phyloP scores from a whole-genome alignment of 805 yeast species.

The Cyberlindnera sargentensis region DNA sequence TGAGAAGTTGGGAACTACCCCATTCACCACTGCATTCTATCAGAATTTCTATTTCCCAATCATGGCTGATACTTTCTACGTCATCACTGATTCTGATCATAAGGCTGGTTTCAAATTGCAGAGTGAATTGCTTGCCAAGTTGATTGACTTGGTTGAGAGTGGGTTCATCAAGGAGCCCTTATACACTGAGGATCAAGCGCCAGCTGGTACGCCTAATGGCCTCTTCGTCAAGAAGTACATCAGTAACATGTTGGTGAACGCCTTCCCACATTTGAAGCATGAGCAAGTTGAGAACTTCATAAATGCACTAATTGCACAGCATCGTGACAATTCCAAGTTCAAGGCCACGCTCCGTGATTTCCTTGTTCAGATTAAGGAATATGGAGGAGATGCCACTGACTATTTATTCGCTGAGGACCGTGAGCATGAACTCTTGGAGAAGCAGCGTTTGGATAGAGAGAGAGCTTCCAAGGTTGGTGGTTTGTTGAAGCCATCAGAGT shows the following conservation, averaged over 20 bases:
- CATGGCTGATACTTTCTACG: conserved; percentile 86
- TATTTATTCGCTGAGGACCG: conserved; percentile 92
- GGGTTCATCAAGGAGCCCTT: conserved; percentile 70
- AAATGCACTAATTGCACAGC: conserved; percentile 64
- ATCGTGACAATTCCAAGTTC: conserved; percentile 69
- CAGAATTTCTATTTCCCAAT: conserved; percentile 84
- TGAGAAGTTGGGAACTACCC: conserved; percentile 59
- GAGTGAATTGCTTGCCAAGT: conserved; percentile 72
- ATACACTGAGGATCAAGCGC: conserved; percentile 73
- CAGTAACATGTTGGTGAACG: conserved; percentile 72
- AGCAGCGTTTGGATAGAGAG: conserved; percentile 63
- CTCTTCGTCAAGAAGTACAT: conserved; percentile 74
- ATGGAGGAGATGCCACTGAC: conserved; percentile 93
- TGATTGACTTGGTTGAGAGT: conserved; percentile 77
- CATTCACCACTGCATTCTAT: conserved; percentile 80
- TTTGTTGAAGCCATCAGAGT: conserved; percentile 85
- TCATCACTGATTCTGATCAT: conserved; percentile 94
- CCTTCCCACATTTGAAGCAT: conserved; percentile 86
- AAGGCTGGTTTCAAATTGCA: conserved; percentile 93
- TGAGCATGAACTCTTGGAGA: conserved; percentile 68
- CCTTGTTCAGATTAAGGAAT: conserved; percentile 91
- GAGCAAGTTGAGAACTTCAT: conserved; percentile 81
- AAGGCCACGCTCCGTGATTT: conserved; percentile 87
- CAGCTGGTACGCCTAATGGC: conserved; percentile 77
- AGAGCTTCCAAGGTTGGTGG: conserved; percentile 89